Evolutionary conservation across 148 eudicot genomes (phyloP), one percentile per base, ranked within the genome.

Genomic region (Arctostaphylos glauca): DNA sequence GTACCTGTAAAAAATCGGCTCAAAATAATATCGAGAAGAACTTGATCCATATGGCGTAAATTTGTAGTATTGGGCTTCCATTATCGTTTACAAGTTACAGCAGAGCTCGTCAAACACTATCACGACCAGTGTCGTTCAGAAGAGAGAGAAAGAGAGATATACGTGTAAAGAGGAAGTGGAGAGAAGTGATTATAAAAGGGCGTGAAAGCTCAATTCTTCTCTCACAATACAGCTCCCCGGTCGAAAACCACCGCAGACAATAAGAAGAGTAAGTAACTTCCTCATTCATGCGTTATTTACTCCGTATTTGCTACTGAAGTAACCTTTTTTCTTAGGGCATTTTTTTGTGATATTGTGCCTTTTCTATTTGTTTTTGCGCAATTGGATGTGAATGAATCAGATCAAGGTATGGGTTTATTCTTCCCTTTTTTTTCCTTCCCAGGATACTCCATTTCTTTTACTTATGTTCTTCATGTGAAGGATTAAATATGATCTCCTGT

Each of bases 351-450:
- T 62, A 19, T 19, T 47, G 3, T 54, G 73, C 73, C 12, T 79
- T 79, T 46, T 79, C 81, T 21, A 44, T 9, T 1, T 16, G 19
- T 6, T 79, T 79, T 25, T 23, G 54, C 19, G 56, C 38, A 21
- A 47, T 79, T 15, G 73, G 47, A 48, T 23, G 73, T 21, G 55
- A 62, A 79, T 62, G 5, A 43, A 25, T 79, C 56, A 62, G 55
- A 79, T 79, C 72, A 55, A 79, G 49, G 73, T 31, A 31, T 62
- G 72, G 56, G 74, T 48, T 48, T 79, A 66, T 53, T 2, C 15
- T 53, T 53, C 15, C 56, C 38, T 31, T 31, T 31, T 31, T 31
- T 31, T 31, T 31, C 38, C 1, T 31, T 31, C 38, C 38, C 38
- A 31, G 38, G 52, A 21, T 49, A 50, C 23, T 75, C 58, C 53